Evolutionary conservation across 108 stramenopile species (phyloP).

Genomic region (Nitzschia palea): DNA sequence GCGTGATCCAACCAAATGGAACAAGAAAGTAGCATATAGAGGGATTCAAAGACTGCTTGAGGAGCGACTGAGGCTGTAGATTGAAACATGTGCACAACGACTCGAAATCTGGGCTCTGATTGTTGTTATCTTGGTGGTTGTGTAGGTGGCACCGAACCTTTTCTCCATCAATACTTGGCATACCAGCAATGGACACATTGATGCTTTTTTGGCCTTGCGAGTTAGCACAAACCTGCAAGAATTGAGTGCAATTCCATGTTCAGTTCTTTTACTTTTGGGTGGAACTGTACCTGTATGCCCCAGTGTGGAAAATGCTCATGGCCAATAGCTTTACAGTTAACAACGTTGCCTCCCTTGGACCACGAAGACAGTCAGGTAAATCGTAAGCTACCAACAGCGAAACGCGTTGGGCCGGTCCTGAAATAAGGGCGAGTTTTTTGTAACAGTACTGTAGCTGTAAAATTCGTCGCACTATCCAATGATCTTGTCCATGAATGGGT

Average conservation of each 20-base stretch:
- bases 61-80: conserved; percentile 7
- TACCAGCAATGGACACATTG: too few relatives aligned
- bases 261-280: conserved; percentile 92
- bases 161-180: neutral
- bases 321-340: conserved; percentile 83
- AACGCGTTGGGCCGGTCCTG: conserved; percentile 38
- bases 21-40: conserved; percentile 30
- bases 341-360: conserved; percentile 35
- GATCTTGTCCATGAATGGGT: conserved; percentile 91
- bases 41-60: conserved; percentile 23
- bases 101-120: conserved; percentile 16
- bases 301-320: conserved; percentile 80
- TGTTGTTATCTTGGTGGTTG: neutral
- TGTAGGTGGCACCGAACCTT: neutral
- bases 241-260: conserved; percentile 53
- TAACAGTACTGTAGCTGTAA: neutral
- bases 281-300: conserved; percentile 97
- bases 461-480: conserved; percentile 30
- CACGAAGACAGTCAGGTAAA: conserved; percentile 13
- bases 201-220: conserved; percentile 7
- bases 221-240: conserved; percentile 49
- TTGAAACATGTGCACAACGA: conserved; percentile 9
- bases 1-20: conserved; percentile 67
- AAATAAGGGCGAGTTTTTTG: conserved; percentile 31
- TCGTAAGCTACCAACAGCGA: conserved; percentile 57